Base-by-base conservation (phyloP, 2,329 filamentous ascomycete genomes). In the Ceratocystis albifundus region DNA sequence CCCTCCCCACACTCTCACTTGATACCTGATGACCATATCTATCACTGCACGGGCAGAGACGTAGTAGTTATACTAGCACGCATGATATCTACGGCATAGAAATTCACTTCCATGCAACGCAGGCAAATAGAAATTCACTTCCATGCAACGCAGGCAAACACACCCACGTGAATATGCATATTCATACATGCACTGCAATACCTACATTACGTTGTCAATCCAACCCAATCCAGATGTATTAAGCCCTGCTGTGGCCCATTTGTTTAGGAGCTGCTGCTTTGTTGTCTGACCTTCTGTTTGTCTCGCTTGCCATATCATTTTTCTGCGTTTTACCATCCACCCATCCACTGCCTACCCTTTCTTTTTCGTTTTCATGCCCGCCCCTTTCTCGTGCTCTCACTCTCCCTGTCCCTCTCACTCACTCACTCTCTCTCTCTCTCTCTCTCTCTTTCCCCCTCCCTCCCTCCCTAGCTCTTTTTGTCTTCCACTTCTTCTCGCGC, bases 121-220 rank as follows among this genome's bases (percentile, higher is more conserved):
- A 22, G 17, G 28, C 53, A 57, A 25, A 17, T 48, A 48, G 4
- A 48, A 17, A 20, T 48, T 48, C 20, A 20, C 45, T 20, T 17
- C 45, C 45, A 48, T 48, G n/a, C 45, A 25, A 57, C 25, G 30
- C 20, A 22, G 17, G 28, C 53, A 57, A 25, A 17, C 20, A 22
- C 28, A 57, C 53, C n/a, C 28, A 57, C 53, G 28, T 57, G 28
- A n/a, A 57, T 57, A 57, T 30, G 28, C 28, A 57, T 30, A 57
- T 57, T 25, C 53, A 57, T 57, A 57, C 53, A 57, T 22, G 25
- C 7, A 20, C 45, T 48, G 32, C 32, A 36, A 36, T 36, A 36
- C 32, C 32, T 36, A 36, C 32, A 36, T 36, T 36, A 36, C 32
- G 32, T 36, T 36, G 32, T 36, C 32, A 10, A 36, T 36, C 32